Evolutionary conservation across 306 rosid genomes (phyloP).

Genomic region (Quercus dentata): DNA sequence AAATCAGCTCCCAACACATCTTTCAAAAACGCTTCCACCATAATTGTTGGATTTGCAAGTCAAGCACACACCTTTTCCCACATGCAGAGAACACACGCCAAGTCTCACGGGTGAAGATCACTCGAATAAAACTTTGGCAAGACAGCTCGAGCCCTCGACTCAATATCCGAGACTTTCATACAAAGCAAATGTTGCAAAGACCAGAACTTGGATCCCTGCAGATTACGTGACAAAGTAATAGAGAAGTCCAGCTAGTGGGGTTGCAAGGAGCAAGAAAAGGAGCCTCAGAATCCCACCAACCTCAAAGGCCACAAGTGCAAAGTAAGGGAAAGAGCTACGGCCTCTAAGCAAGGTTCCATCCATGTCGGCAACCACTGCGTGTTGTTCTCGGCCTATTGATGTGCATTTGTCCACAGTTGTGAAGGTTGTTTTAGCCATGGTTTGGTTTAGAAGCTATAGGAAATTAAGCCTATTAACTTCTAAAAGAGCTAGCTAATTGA

Average conservation of each 20-base stretch:
- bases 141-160: conserved; percentile 61
- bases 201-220: conserved; percentile 62
- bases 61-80: too few species aligned
- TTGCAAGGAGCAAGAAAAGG: conserved; percentile 45
- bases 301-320: conserved; percentile 73
- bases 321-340: conserved; percentile 80
- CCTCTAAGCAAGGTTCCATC: conserved; percentile 82
- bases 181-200: conserved; percentile 66
- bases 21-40: too few species aligned
- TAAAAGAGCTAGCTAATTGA: too few species aligned
- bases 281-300: conserved; percentile 72
- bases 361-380: conserved; percentile 81
- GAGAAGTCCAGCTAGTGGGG: conserved; percentile 68
- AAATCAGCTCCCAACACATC: too few species aligned
- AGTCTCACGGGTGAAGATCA: too few species aligned
- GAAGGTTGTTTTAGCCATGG: conserved; percentile 21
- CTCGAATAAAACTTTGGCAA: too few species aligned
- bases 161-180: conserved; percentile 49
- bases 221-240: conserved; percentile 73
- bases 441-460: not conserved
- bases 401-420: conserved; percentile 53
- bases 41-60: too few species aligned
- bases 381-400: conserved; percentile 58
- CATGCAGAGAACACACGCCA: too few species aligned
- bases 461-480: not conserved